A percentile compares a stretch with the other conserved stretches of the same genome.
Conservation (phyloP, 2,329 filamentous ascomycete species). For the Colletotrichum sp. region DNA sequence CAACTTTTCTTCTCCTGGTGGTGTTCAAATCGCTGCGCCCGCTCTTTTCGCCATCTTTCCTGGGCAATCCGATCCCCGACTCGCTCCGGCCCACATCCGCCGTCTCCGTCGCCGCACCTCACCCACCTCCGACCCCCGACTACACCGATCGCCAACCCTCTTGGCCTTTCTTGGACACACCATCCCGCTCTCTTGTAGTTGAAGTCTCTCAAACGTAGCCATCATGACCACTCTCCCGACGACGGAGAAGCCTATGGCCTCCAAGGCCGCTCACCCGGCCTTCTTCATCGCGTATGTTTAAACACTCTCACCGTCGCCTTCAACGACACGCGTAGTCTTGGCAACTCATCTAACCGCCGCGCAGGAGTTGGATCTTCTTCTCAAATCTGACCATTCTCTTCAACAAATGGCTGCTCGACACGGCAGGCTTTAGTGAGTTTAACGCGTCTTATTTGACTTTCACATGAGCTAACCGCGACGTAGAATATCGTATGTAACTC, state of each 20-base stretch:
- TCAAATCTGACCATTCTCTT: constrained; percentile 87
- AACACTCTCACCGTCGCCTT: background rate
- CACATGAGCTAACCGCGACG: constrained; percentile 21
- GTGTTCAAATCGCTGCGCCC: background rate
- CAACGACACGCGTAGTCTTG: background rate
- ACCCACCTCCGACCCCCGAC: background rate
- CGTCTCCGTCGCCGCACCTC: constrained; percentile 15
- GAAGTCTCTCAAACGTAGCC: background rate
- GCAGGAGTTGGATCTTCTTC: constrained; percentile 78
- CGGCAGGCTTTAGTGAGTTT: constrained; percentile 72
- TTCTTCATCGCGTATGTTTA: constrained; percentile 36
- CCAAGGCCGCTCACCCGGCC: constrained; percentile 23
- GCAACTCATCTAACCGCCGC: background rate
- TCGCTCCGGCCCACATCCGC: constrained; percentile 1
- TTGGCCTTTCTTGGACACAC: constrained; percentile 10
- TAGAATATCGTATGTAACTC: constrained; percentile 49
- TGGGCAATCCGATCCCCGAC: background rate
- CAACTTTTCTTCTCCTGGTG: background rate
- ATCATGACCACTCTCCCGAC: constrained; percentile 20
- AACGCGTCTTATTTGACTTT: background rate
- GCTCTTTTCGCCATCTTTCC: background rate
- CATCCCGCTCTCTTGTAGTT: background rate
- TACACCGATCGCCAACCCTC: background rate
- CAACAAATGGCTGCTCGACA: constrained; percentile 88
- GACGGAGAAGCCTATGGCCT: constrained; percentile 25